Evolutionary conservation across 305 asterid genomes (phyloP).

Genomic region (Ilex paraguariensis): DNA sequence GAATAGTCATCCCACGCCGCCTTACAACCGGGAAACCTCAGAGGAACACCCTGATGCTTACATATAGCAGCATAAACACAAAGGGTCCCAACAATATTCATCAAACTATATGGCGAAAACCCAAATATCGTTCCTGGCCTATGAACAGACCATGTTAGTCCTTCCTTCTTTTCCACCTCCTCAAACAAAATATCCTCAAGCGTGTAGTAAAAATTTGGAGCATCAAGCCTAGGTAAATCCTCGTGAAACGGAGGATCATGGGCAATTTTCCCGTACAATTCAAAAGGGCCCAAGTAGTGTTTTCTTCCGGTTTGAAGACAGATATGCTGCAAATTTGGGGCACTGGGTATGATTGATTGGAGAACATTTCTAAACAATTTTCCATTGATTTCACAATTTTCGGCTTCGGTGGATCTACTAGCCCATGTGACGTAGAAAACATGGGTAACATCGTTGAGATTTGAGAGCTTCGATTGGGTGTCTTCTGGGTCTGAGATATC

Average conservation of each 20-base stretch:
- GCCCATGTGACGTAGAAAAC: slow-evolving; percentile 4
- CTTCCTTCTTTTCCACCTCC: not conserved
- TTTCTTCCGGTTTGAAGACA: not conserved
- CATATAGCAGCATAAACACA: slow-evolving; percentile 6
- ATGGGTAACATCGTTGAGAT: slow-evolving; percentile 1
- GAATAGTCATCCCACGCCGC: slow-evolving; percentile 3
- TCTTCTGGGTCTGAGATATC: slow-evolving; percentile 1
- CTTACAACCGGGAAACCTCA: slow-evolving; percentile 1
- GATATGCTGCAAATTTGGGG: slow-evolving; percentile 1
- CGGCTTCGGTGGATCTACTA: not conserved
- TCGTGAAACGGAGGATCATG: slow-evolving; percentile 3
- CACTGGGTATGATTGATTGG: not conserved
- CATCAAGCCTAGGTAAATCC: not conserved
- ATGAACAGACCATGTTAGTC: slow-evolving; percentile 2
- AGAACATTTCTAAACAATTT: not conserved
- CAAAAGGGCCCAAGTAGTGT: slow-evolving; percentile 3
- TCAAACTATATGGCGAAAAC: slow-evolving; percentile 4
- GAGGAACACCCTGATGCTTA: not conserved
- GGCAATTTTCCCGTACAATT: not conserved
- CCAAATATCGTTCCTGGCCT: slow-evolving; percentile 1
- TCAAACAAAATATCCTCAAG: slow-evolving; percentile 3
- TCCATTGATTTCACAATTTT: slow-evolving; percentile 1
- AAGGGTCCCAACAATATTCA: slow-evolving; percentile 1
- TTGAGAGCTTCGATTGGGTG: not conserved
- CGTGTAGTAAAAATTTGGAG: not conserved